Conservation (phyloP, 1,284 basidiomycete species). For the Sanghuangporus baumii region DNA sequence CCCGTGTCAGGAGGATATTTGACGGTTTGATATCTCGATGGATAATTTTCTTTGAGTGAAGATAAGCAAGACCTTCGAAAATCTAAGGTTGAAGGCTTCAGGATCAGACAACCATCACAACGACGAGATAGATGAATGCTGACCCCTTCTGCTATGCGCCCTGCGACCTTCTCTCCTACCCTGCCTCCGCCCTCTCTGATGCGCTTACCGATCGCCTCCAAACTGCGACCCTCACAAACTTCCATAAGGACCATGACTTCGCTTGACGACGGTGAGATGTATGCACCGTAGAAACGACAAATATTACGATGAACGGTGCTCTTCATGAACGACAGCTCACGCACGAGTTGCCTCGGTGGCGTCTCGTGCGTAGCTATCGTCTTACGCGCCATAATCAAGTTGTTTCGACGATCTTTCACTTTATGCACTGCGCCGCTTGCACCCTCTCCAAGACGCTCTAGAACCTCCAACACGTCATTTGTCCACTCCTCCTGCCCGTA, state of each 20-base stretch:
- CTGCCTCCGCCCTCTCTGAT: conserved; percentile 79
- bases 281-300: conserved; percentile 91
- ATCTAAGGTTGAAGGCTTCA: conserved; percentile 44
- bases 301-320: conserved; percentile 85
- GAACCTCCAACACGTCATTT: conserved; percentile 68
- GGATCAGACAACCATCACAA: conserved; percentile 17
- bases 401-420: conserved; percentile 75
- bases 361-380: conserved; percentile 94
- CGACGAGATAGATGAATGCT: conserved; percentile 26
- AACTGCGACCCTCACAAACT: conserved; percentile 80
- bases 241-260: conserved; percentile 98
- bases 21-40: conserved; percentile 98
- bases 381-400: conserved; percentile 88
- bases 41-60: conserved; percentile 88
- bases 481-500: conserved; percentile 39
- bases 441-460: conserved; percentile 85
- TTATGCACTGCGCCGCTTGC: conserved; percentile 94
- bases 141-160: conserved; percentile 88
- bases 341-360: conserved; percentile 87
- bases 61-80: conserved; percentile 86
- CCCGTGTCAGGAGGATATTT: conserved; percentile 84
- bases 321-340: conserved; percentile 89
- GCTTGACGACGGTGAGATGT: conserved; percentile 87
- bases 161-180: conserved; percentile 89
- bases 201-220: conserved; percentile 84